These are phyloP conservation scores for Oryza nivara DNA, from an alignment of 176 grass and related monocot species.

Conservation along the genomic window DNA sequence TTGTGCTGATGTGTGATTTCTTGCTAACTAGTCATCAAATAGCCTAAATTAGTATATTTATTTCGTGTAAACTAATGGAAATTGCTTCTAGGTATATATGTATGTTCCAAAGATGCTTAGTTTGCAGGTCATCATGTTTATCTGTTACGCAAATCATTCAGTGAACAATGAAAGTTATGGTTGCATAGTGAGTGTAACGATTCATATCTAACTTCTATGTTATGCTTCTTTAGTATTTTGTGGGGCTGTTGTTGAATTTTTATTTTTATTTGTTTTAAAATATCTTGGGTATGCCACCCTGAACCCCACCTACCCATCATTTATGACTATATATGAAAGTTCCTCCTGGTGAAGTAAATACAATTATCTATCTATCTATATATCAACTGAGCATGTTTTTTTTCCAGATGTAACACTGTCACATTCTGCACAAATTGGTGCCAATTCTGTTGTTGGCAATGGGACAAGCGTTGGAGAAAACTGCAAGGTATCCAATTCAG, in stretches of 20 bases:
- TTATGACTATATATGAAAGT: neutral
- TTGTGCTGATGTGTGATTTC: neutral
- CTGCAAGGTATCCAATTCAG: constrained; percentile 65
- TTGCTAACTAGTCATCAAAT: neutral
- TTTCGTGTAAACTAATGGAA: neutral
- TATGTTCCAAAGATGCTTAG: neutral
- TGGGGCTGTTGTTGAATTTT: neutral
- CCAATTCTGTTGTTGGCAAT: constrained; percentile 74
- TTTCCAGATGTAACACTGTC: constrained; percentile 75
- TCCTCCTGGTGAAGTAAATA: neutral
- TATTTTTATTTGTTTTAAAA: neutral
- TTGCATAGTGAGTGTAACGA: neutral
- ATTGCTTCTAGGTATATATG: neutral
- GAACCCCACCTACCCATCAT: neutral
- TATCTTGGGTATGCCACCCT: neutral
- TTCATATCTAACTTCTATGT: constrained; percentile 4
- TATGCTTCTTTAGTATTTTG: neutral
- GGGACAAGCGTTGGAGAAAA: constrained; percentile 72
- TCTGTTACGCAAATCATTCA: neutral
- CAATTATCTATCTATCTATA: constrained; percentile 7
- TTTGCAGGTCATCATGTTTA: neutral
- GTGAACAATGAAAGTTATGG: neutral
- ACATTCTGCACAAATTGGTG: constrained; percentile 69
- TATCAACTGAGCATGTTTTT: constrained; percentile 34
- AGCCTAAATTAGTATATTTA: neutral